A percentile compares a stretch with the other conserved stretches of the same genome.
Evolutionary conservation across 768 basidiomycete genomes (phyloP).

Genomic region (Amanita subjunquillea): DNA sequence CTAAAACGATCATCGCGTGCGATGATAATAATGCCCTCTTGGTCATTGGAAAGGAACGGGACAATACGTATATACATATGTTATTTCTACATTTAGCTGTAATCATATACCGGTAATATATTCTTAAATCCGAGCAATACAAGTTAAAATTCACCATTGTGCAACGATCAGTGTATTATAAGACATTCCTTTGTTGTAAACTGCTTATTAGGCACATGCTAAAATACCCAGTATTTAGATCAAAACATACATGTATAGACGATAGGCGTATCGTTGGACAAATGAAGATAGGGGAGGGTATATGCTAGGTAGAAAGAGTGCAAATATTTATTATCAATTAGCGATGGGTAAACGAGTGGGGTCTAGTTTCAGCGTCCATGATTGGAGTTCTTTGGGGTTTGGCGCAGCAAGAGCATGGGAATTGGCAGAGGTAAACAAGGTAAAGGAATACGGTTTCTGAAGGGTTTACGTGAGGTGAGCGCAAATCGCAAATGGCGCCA

Average conservation of each 20-base stretch:
- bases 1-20: background rate
- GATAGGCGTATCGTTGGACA: background rate
- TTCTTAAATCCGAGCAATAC: background rate
- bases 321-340: constrained; percentile 6
- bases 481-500: background rate
- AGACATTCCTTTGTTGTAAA: background rate
- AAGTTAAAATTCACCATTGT: background rate
- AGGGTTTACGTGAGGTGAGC: constrained; percentile 3
- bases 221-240: background rate
- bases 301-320: background rate
- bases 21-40: constrained; percentile 8
- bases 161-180: background rate
- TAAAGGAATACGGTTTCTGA: constrained; percentile 81
- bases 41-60: constrained; percentile 4
- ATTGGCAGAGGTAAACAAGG: constrained; percentile 85
- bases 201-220: background rate
- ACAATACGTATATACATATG: background rate
- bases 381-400: constrained; percentile 69
- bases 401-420: constrained; percentile 84
- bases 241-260: constrained; percentile 3
- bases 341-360: constrained; percentile 56
- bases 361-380: constrained; percentile 80
- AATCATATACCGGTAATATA: background rate
- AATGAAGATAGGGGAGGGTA: background rate
- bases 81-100: constrained; percentile 1